A percentile compares a stretch with the other conserved stretches of the same genome.
These are phyloP conservation scores for Mychonastes homosphaera DNA, from an alignment of 139 green algal genomes.

Conservation along the genomic window DNA sequence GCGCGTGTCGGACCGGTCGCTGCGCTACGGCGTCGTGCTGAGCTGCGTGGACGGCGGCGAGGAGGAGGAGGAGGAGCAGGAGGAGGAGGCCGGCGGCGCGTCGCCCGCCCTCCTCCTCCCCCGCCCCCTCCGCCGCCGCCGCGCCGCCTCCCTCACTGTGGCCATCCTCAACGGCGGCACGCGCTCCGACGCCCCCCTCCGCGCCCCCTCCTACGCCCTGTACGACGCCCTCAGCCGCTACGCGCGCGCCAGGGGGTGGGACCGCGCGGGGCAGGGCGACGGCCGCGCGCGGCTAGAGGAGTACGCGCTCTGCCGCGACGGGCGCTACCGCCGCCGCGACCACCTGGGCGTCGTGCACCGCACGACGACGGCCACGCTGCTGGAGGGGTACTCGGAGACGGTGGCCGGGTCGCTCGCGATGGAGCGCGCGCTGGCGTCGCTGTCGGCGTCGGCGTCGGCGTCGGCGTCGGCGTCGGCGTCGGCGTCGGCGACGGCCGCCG, in stretches of 20 bases:
- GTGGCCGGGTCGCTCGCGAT: too few relatives aligned
- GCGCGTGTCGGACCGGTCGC: slow-evolving; percentile 16
- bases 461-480: too few relatives aligned
- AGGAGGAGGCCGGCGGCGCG: background rate
- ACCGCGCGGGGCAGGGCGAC: slow-evolving; percentile 25
- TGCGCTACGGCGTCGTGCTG: slow-evolving; percentile 29
- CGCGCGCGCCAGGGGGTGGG: slow-evolving; percentile 13
- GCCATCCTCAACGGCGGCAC: slow-evolving; percentile 26
- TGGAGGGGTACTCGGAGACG: slow-evolving; percentile 47
- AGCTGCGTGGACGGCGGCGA: slow-evolving; percentile 1
- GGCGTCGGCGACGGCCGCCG: too few relatives aligned
- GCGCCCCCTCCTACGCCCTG: slow-evolving; percentile 36
- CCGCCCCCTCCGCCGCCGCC: too few relatives aligned
- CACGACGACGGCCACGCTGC: slow-evolving; percentile 34
- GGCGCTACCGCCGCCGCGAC: slow-evolving; percentile 36
- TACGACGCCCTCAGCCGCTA: slow-evolving; percentile 29
- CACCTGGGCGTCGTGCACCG: slow-evolving; percentile 41
- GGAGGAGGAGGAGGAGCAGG: too few relatives aligned
- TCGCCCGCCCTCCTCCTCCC: background rate
- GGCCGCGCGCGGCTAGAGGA: slow-evolving; percentile 35
- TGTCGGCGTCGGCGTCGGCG: too few relatives aligned
- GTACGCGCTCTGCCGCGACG: slow-evolving; percentile 35
- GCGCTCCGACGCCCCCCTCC: slow-evolving; percentile 26
- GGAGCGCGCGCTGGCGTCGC: too few relatives aligned
- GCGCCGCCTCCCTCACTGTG: too few relatives aligned